Conservation (phyloP, 805 yeast genomes). For the Kuraishia borneana region DNA sequence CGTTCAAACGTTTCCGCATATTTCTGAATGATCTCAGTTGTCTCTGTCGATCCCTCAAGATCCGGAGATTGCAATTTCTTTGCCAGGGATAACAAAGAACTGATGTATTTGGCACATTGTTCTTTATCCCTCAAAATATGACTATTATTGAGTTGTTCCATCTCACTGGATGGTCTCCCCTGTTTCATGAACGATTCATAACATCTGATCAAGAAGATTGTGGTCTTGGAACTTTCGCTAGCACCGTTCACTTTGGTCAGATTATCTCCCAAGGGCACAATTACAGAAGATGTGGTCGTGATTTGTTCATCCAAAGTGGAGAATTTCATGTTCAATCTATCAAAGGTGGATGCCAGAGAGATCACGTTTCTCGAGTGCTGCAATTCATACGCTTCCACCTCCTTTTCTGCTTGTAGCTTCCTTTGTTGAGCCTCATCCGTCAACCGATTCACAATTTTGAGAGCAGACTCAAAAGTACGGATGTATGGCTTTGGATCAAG, state of each 20-base stretch:
- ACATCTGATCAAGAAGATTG: conserved; percentile 63
- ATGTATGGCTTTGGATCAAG: conserved; percentile 92
- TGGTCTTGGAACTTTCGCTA: conserved; percentile 60
- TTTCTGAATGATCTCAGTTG: conserved; percentile 41
- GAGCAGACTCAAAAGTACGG: conserved; percentile 80
- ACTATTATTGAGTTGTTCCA: conserved; percentile 45
- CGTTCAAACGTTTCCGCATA: conserved; percentile 73
- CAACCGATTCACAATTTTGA: conserved; percentile 57
- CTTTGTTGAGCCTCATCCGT: conserved; percentile 41
- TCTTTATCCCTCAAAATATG: conserved; percentile 36
- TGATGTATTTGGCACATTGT: conserved; percentile 59
- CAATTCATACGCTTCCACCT: conserved; percentile 50
- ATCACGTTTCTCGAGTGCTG: conserved; percentile 60
- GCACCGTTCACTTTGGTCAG: conserved; percentile 58
- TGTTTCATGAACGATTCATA: conserved; percentile 67
- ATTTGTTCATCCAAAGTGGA: conserved; percentile 39
- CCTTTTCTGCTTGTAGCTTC: conserved; percentile 39
- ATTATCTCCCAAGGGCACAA: conserved; percentile 61
- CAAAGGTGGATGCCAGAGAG: conserved; percentile 25
- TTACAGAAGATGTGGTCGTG: conserved; percentile 42
- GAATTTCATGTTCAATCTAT: conserved; percentile 32
- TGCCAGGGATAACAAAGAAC: conserved; percentile 54
- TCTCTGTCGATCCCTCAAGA: conserved; percentile 25
- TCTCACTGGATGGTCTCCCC: conserved; percentile 37
- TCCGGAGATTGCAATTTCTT: conserved; percentile 49